Evolutionary conservation across 305 asterid genomes (phyloP).

Genomic region (Solanum hybrid): DNA sequence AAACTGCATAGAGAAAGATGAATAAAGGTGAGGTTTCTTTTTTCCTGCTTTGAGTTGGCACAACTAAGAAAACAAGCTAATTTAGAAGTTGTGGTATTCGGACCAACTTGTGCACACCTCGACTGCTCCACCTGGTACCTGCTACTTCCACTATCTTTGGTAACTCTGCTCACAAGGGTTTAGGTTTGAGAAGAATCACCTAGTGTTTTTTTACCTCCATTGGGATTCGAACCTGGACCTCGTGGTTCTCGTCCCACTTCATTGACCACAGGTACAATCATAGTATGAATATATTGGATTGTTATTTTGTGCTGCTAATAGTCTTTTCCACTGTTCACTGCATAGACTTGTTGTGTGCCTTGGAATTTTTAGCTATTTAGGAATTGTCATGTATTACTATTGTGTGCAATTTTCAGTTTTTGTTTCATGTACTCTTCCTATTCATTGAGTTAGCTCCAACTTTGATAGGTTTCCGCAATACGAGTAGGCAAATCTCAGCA

Average conservation of each 20-base stretch:
- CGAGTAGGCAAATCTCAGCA: slow-evolving; percentile 90
- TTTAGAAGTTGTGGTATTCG: neutral
- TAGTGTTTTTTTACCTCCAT: neutral
- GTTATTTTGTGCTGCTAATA: neutral
- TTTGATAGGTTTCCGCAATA: slow-evolving; percentile 72
- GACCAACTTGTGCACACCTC: neutral
- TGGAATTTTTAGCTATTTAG: neutral
- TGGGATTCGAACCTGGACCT: neutral
- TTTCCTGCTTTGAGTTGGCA: neutral
- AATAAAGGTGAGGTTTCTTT: neutral
- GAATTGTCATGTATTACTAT: neutral
- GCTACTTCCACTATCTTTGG: neutral
- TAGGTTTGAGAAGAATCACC: neutral
- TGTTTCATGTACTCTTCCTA: neutral
- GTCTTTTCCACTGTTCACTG: neutral
- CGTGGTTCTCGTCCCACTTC: neutral
- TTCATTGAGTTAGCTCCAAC: neutral
- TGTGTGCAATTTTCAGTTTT: neutral
- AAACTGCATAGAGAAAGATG: neutral
- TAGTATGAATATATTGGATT: neutral
- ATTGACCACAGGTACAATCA: neutral
- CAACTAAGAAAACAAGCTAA: neutral
- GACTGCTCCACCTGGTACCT: neutral
- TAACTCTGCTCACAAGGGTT: neutral
- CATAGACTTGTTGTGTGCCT: neutral